Conservation (phyloP, 306 rosid species). For the Pachyrhizus erosus region DNA sequence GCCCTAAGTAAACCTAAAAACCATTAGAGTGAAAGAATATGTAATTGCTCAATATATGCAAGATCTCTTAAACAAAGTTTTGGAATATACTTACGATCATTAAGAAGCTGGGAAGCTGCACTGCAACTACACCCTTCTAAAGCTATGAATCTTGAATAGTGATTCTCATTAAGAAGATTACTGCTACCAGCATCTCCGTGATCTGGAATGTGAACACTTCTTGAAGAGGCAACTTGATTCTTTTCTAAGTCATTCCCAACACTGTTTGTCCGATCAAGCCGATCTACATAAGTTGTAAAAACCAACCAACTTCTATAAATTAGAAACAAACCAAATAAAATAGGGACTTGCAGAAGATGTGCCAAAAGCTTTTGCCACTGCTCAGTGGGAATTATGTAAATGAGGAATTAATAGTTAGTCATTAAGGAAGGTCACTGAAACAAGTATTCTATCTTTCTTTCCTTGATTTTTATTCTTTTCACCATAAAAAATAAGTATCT, state of each 20-base stretch:
- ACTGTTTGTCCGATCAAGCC: conserved; percentile 64
- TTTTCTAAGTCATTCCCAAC: conserved; percentile 67
- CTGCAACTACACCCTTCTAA: conserved; percentile 69
- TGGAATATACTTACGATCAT: conserved; percentile 59
- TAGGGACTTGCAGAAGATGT: conserved; percentile 24
- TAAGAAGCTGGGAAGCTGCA: conserved; percentile 66
- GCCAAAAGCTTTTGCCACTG: neutral
- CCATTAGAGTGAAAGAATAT: neutral
- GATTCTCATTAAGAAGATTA: conserved; percentile 58
- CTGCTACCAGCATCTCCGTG: conserved; percentile 60
- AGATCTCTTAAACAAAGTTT: conserved; percentile 12
- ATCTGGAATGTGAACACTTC: conserved; percentile 54
- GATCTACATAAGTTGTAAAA: conserved; percentile 54
- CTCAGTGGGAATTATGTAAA: neutral
- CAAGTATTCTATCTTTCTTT: neutral
- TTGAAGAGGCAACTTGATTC: conserved; percentile 61
- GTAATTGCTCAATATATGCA: conserved; percentile 29
- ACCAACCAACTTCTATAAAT: conserved; percentile 25
- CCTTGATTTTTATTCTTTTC: neutral
- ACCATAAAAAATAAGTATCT: neutral
- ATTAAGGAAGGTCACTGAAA: neutral
- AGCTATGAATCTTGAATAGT: conserved; percentile 53
- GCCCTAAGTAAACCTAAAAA: conserved; percentile 35
- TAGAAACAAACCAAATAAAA: conserved; percentile 32
- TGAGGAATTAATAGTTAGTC: conserved; percentile 10